phyloP scores from a whole-genome alignment of 2,329 filamentous ascomycete species.

The Hymenoscyphus scutula region DNA sequence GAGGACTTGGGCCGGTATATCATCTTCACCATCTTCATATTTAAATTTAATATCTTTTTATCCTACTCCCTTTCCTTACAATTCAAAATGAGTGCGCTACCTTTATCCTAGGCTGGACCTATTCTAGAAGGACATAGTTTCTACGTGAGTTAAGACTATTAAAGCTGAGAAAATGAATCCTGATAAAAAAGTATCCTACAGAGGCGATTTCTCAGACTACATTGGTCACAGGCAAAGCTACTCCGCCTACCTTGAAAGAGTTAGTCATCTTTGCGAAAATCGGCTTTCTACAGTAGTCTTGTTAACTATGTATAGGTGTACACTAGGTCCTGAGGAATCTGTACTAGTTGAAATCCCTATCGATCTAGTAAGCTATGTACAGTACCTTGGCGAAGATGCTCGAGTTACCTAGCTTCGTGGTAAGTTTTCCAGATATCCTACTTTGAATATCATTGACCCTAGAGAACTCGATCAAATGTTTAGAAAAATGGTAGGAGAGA shows the following conservation, averaged over 20 bases:
- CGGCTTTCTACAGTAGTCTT: background rate
- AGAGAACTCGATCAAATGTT: conserved; percentile 9
- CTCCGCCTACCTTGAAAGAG: too few species aligned
- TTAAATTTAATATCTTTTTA: background rate
- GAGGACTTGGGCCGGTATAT: background rate
- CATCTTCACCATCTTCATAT: background rate
- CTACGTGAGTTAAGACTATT: background rate
- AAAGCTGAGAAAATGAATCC: background rate
- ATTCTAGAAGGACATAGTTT: background rate
- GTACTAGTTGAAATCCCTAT: background rate
- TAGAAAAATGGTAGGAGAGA: background rate
- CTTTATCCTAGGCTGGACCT: background rate
- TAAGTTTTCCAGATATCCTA: conserved; percentile 8
- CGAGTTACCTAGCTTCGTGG: conserved; percentile 10
- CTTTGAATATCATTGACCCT: conserved; percentile 6
- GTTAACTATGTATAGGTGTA: background rate
- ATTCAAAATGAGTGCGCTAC: background rate
- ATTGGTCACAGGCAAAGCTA: background rate
- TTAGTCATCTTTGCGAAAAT: conserved; percentile 1
- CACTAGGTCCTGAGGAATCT: background rate
- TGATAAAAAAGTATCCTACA: conserved; percentile 4
- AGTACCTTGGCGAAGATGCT: conserved; percentile 6
- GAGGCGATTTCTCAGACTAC: background rate
- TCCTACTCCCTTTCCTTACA: conserved; percentile 1
- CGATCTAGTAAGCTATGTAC: conserved; percentile 4